phyloP scores from a whole-genome alignment of 805 yeast species.

The Hanseniaspora vineae region DNA sequence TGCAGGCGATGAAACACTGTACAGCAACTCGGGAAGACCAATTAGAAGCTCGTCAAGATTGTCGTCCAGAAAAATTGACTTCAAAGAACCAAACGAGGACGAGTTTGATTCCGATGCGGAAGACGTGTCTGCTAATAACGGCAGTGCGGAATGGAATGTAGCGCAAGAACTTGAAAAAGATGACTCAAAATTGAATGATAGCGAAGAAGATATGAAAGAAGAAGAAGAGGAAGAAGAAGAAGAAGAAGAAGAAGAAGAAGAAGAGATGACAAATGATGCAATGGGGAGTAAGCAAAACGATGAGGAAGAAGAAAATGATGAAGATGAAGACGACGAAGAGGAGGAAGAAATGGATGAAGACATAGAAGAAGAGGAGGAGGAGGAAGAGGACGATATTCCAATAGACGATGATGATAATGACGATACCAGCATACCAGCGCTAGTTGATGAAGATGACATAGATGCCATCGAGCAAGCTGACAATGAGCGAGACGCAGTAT shows the following conservation, averaged over 20 bases:
- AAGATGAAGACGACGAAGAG: conserved; percentile 6
- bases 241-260: conserved; percentile 7
- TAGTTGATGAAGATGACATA: conserved; percentile 6
- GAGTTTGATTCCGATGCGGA: conserved; percentile 7
- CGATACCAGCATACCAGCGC: conserved; percentile 7
- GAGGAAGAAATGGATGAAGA: conserved; percentile 6
- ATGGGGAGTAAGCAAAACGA: too few species aligned
- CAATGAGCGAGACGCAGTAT: not conserved
- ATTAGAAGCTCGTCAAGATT: not conserved
- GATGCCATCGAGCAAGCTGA: not conserved
- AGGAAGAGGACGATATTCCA: conserved; percentile 8
- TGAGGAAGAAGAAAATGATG: conserved; percentile 7
- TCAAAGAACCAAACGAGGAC: not conserved
- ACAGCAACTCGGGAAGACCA: conserved; percentile 9
- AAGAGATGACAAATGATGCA: conserved; percentile 9
- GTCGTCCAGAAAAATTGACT: not conserved
- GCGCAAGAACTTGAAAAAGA: conserved; percentile 2
- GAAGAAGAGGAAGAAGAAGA: conserved; percentile 8
- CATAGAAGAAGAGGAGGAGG: conserved; percentile 8
- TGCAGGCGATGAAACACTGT: conserved; percentile 11
- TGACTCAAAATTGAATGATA: not conserved
- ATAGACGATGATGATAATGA: conserved; percentile 15
- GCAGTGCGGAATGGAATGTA: conserved; percentile 1
- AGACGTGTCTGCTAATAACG: conserved; percentile 3
- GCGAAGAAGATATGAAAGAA: conserved; percentile 1